Percentiles rank a stretch among this genome's conserved stretches.
Conservation (phyloP, 306 rosid species). For the Fragaria vesca region DNA sequence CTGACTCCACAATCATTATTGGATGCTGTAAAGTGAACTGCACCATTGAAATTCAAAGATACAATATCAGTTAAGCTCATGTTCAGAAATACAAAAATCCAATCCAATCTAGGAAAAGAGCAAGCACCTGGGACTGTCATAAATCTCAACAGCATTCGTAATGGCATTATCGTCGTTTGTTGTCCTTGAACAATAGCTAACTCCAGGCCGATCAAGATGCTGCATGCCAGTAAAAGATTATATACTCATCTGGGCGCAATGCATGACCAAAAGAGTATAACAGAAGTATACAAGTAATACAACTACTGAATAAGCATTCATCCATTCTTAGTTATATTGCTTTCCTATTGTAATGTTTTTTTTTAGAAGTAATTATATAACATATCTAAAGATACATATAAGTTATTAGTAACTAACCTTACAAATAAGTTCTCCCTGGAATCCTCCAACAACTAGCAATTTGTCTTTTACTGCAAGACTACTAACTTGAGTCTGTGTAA, state of each 20-base stretch:
- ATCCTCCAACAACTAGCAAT: constrained; percentile 84
- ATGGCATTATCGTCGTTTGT: constrained; percentile 83
- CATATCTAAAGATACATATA: not conserved
- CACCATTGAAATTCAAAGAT: constrained; percentile 50
- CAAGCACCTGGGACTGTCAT: constrained; percentile 60
- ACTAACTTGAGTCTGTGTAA: constrained; percentile 74
- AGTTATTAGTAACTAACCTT: constrained; percentile 46
- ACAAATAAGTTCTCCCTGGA: constrained; percentile 94
- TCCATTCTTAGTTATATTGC: not conserved
- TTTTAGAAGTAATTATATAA: not conserved
- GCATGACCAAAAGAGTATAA: not conserved
- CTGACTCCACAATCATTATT: constrained; percentile 81
- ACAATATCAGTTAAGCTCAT: constrained; percentile 4
- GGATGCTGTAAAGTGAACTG: constrained; percentile 85
- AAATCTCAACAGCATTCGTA: constrained; percentile 84
- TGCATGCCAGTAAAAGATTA: constrained; percentile 32
- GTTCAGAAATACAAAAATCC: not conserved
- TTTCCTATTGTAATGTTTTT: not conserved
- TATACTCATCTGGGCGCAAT: not conserved
- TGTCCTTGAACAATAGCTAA: constrained; percentile 81
- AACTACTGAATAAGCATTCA: not conserved
- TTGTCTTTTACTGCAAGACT: constrained; percentile 79
- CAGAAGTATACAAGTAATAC: not conserved
- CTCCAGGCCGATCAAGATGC: constrained; percentile 81
- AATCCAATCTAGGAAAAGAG: constrained; percentile 5